Evolutionary conservation across 148 eudicot species (phyloP), one percentile per base, ranked within the genome.

Genomic region (Linanthus parryae): DNA sequence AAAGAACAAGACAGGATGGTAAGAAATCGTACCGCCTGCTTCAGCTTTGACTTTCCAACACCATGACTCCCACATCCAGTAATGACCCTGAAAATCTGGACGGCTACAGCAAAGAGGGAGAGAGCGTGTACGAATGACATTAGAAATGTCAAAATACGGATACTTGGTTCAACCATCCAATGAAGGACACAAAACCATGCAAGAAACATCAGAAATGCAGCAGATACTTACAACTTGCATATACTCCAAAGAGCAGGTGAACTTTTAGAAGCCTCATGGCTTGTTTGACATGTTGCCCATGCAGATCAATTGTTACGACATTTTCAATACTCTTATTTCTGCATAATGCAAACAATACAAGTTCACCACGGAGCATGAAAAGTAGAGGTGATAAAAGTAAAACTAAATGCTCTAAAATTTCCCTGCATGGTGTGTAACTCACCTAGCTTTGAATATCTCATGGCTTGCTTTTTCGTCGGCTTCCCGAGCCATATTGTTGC

Each of bases 11-110:
- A 26, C 13, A 5, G 13, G 34, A 23, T 17, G 25, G 16, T 25
- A 39, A 44, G 42, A 56, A 52, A 10, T 48, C 75, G 59, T 92
- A 94, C 99, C 80, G 95, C 75, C 49, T 77, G 79, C 63, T 88
- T 94, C 44, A 94, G 71, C 66, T 77, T 82, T 21, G 99, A 84
- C 66, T 78, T 88, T 36, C 99, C 99, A 29, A 82, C 8, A 63
- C 96, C 94, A 63, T 75, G 82, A 43, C 85, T 79, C 56, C 99
- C 99, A 57, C 88, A 84, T 65, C 99, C 99, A 11, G 99, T 94
- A 58, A 94, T 94, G 63, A 94, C 79, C 73, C 90, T 78, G 54
- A 94, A 76, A 55, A 44, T 72, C 53, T 73, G 90, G 54, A 94
- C 83, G 67, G 99, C 99, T 94, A 52, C 36, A 73, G 37, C 19